Percentiles rank a stretch among this genome's conserved stretches.
Evolutionary conservation across 495 filamentous ascomycete genomes (phyloP).

Genomic region (Letharia columbiana): DNA sequence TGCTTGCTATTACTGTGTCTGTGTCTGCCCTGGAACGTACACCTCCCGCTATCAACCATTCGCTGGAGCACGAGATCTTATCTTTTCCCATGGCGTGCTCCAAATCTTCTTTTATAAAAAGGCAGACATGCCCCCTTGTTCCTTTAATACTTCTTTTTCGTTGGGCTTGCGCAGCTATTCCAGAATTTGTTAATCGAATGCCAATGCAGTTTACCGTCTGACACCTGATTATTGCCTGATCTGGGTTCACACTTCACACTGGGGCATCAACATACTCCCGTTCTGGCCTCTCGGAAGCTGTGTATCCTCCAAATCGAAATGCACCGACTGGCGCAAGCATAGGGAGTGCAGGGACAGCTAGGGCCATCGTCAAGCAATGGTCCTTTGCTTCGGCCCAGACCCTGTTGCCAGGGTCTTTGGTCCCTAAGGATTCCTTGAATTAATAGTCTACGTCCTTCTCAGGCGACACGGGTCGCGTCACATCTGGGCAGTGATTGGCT

Average conservation of each 20-base stretch:
- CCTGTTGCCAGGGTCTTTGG: not conserved
- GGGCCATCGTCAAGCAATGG: not conserved
- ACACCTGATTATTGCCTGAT: not conserved
- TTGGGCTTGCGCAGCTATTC: not conserved
- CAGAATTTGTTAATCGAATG: not conserved
- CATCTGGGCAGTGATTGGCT: not conserved
- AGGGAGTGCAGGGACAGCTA: not conserved
- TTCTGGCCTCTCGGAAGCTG: not conserved
- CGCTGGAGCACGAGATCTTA: slow-evolving; percentile 12
- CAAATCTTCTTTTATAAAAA: slow-evolving; percentile 8
- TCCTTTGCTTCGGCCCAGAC: not conserved
- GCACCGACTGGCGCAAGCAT: not conserved
- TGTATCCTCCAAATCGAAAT: not conserved
- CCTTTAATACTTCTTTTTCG: not conserved
- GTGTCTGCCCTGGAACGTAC: not conserved
- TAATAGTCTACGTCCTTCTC: not conserved
- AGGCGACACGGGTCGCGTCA: not conserved
- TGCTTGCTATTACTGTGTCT: not conserved
- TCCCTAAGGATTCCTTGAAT: not conserved
- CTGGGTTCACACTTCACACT: not conserved
- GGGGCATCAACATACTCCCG: not conserved
- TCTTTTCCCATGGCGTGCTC: slow-evolving; percentile 16
- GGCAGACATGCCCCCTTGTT: not conserved
- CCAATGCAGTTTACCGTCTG: not conserved
- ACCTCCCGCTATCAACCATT: slow-evolving; percentile 12